Conservation (phyloP, 768 basidiomycete genomes). For the Leccinum longicurvipes region DNA sequence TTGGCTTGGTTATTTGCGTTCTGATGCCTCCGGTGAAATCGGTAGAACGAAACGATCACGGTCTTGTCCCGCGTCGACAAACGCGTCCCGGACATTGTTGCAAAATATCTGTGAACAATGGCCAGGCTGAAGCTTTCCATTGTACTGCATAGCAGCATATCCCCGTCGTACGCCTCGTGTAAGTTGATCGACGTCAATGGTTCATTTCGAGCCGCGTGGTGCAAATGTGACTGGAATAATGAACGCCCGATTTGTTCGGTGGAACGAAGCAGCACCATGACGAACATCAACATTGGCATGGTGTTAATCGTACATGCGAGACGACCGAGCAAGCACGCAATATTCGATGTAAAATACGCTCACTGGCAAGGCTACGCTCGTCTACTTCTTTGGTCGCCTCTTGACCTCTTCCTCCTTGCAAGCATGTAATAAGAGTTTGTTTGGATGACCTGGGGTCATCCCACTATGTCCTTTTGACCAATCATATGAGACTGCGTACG, state of each 20-base stretch:
- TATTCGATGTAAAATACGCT: slow-evolving; percentile 4
- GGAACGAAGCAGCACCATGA: not conserved
- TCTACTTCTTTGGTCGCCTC: slow-evolving; percentile 46
- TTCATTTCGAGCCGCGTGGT: not conserved
- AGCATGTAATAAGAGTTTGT: slow-evolving; percentile 81
- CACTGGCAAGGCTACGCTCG: not conserved
- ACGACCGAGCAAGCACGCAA: slow-evolving; percentile 4
- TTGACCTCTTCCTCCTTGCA: slow-evolving; percentile 88
- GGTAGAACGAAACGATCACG: slow-evolving; percentile 15
- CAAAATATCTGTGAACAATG: slow-evolving; percentile 3
- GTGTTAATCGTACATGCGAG: slow-evolving; percentile 11
- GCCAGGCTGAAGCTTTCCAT: not conserved
- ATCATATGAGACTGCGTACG: slow-evolving; percentile 90
- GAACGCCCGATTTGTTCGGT: not conserved
- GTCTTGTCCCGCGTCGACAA: slow-evolving; percentile 13
- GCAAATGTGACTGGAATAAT: not conserved
- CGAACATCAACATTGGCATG: not conserved
- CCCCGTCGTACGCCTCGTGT: not conserved
- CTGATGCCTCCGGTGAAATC: not conserved
- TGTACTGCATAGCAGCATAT: too few species aligned
- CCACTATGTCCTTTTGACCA: slow-evolving; percentile 93
- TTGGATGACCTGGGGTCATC: slow-evolving; percentile 64
- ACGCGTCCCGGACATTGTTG: slow-evolving; percentile 17
- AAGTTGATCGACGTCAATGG: not conserved
- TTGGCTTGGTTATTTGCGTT: not conserved